Percentiles rank a stretch among this genome's conserved stretches.
phyloP scores from a whole-genome alignment of 2,329 filamentous ascomycete genomes.

The Sarocladiaceae sp. region DNA sequence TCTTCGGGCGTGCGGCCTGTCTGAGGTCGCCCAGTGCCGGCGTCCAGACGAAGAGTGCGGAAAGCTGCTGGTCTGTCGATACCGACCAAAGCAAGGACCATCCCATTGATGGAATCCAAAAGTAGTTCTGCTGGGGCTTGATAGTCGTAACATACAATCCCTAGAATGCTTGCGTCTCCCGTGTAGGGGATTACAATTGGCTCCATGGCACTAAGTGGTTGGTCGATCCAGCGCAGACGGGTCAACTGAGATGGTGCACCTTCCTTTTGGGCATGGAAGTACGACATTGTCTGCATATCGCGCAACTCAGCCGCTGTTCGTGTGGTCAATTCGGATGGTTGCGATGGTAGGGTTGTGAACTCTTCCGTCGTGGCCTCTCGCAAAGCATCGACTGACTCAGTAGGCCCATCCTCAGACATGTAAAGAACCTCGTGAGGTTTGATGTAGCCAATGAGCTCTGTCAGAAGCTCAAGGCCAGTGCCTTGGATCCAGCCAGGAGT shows the following conservation, averaged over 20 bases:
- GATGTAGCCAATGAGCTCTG: conserved; percentile 46
- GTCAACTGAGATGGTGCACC: not conserved
- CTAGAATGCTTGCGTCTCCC: conserved; percentile 45
- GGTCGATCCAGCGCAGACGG: conserved; percentile 14
- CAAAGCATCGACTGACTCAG: conserved; percentile 49
- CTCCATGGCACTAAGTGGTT: conserved; percentile 6
- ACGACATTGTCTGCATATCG: conserved; percentile 73
- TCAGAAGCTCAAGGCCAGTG: conserved; percentile 59
- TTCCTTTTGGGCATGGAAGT: conserved; percentile 51
- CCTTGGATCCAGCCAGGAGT: conserved; percentile 69
- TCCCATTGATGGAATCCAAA: conserved; percentile 61
- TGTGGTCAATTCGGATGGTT: conserved; percentile 46
- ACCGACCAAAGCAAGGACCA: conserved; percentile 60
- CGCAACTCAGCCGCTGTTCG: conserved; percentile 60
- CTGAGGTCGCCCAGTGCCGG: conserved; percentile 6
- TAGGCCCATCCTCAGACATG: conserved; percentile 58
- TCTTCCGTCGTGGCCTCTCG: conserved; percentile 26
- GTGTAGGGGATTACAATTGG: conserved; percentile 44
- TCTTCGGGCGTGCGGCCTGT: conserved; percentile 34
- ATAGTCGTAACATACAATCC: conserved; percentile 62
- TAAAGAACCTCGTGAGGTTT: conserved; percentile 59
- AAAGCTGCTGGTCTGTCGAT: conserved; percentile 50
- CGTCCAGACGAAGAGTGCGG: conserved; percentile 19
- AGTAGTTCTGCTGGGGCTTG: conserved; percentile 53
- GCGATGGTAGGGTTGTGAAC: conserved; percentile 52